These are phyloP conservation scores for Chaetothyriales sp. DNA, from an alignment of 2,329 filamentous ascomycete species.

Conservation along the genomic window DNA sequence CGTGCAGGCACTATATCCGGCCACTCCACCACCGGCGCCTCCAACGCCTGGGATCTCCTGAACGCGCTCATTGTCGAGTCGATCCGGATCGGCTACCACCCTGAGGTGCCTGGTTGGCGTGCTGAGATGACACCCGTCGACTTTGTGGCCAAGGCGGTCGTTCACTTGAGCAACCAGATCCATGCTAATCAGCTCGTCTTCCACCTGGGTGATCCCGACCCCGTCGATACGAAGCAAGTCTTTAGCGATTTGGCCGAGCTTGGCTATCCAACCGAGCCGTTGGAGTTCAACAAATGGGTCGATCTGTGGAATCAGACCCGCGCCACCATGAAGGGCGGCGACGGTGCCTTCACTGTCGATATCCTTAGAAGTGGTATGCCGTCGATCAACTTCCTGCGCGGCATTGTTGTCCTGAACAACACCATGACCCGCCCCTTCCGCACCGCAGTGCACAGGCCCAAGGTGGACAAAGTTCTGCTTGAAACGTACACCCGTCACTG, in stretches of 20 bases:
- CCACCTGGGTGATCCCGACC: constrained; percentile 59
- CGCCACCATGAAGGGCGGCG: constrained; percentile 47
- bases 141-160: constrained; percentile 60
- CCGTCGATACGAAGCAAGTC: constrained; percentile 49
- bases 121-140: constrained; percentile 76
- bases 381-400: constrained; percentile 52
- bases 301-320: constrained; percentile 57
- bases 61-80: constrained; percentile 66
- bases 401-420: constrained; percentile 60
- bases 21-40: constrained; percentile 57
- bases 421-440: constrained; percentile 47
- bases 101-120: constrained; percentile 58
- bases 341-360: constrained; percentile 61
- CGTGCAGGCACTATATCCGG: constrained; percentile 65
- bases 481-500: constrained; percentile 68
- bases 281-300: constrained; percentile 62
- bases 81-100: constrained; percentile 53
- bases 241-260: constrained; percentile 51
- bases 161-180: constrained; percentile 51
- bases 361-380: constrained; percentile 72
- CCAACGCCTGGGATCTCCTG: constrained; percentile 64
- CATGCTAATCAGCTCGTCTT: constrained; percentile 50
- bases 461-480: constrained; percentile 54
- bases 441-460: constrained; percentile 46
- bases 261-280: constrained; percentile 52